Conservation (phyloP, 345 rosid genomes). For the Lepidium sativum region DNA sequence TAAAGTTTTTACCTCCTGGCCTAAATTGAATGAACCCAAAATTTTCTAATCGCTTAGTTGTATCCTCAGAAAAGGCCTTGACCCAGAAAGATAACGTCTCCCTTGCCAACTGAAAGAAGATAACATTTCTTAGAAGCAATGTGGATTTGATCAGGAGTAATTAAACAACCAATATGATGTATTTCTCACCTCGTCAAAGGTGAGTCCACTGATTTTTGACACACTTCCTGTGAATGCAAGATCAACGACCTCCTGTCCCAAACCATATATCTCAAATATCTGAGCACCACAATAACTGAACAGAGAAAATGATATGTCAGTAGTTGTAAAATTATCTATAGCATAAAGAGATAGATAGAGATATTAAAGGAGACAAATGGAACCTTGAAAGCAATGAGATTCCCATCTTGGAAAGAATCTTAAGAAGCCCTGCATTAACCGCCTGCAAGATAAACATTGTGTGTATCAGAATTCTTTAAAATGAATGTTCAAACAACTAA, state of each 20-base stretch:
- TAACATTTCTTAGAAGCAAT: neutral
- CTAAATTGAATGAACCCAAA: constrained; percentile 92
- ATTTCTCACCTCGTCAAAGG: constrained; percentile 77
- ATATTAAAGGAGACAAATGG: neutral
- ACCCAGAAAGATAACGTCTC: constrained; percentile 97
- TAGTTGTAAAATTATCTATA: neutral
- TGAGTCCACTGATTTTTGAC: constrained; percentile 79
- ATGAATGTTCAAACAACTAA: neutral
- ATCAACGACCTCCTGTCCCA: constrained; percentile 78
- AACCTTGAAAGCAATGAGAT: constrained; percentile 97
- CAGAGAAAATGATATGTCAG: constrained; percentile 26
- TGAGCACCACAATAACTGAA: constrained; percentile 98
- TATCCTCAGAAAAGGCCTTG: constrained; percentile 96
- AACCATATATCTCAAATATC: constrained; percentile 95
- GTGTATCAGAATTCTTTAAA: constrained; percentile 5
- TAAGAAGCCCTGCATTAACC: constrained; percentile 82
- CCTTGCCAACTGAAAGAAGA: constrained; percentile 69
- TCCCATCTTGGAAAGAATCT: constrained; percentile 98
- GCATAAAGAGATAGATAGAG: neutral
- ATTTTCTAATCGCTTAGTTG: constrained; percentile 92
- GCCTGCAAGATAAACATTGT: constrained; percentile 46
- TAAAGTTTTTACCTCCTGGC: constrained; percentile 65
- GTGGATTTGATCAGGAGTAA: neutral
- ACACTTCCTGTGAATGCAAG: constrained; percentile 83
- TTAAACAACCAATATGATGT: neutral